Percentiles rank a stretch among this genome's conserved stretches.
These are phyloP conservation scores for Copromyces sp. DNA, from an alignment of 495 filamentous ascomycete genomes.

Conservation along the genomic window DNA sequence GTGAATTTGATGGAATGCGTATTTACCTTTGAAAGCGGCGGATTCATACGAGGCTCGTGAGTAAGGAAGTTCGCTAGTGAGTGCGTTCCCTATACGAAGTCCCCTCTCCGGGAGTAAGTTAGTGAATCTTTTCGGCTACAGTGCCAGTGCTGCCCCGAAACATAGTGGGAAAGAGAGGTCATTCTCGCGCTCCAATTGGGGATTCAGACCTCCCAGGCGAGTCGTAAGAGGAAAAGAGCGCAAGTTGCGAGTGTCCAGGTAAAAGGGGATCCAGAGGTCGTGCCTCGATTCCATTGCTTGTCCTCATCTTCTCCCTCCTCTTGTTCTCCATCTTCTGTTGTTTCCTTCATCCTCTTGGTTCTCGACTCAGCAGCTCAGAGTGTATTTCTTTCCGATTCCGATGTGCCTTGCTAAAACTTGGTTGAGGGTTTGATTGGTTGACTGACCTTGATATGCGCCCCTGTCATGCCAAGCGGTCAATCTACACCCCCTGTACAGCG, in stretches of 20 bases:
- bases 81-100: conserved; percentile 13
- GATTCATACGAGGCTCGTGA: conserved; percentile 36
- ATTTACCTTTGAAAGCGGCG: conserved; percentile 39
- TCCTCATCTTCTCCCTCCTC: not conserved
- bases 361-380: not conserved
- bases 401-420: conserved; percentile 13
- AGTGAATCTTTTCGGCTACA: not conserved
- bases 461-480: conserved; percentile 21
- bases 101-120: not conserved
- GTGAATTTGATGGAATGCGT: not conserved
- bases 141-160: not conserved
- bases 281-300: not conserved
- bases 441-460: conserved; percentile 21
- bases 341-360: not conserved
- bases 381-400: not conserved
- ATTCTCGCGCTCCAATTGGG: not conserved
- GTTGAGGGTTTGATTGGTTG: conserved; percentile 20
- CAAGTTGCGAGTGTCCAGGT: not conserved
- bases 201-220: not conserved
- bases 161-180: not conserved
- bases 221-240: not conserved
- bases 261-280: not conserved
- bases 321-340: not conserved
- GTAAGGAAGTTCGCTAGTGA: conserved; percentile 9
- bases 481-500: conserved; percentile 17